These are phyloP conservation scores for Solanum lycopersicoides DNA, from an alignment of 257 asterid genomes.

Conservation along the genomic window DNA sequence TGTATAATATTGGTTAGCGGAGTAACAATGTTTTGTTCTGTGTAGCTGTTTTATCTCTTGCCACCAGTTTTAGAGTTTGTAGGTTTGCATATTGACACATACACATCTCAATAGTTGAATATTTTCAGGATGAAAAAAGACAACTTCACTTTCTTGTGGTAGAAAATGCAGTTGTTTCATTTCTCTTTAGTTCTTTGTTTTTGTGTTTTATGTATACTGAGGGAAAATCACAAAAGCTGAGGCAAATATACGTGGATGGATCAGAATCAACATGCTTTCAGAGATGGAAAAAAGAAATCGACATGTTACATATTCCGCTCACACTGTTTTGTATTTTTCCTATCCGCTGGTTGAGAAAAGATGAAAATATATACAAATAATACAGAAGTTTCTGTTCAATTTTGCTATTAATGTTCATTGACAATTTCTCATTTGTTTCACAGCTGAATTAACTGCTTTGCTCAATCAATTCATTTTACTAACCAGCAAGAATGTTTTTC, in stretches of 20 bases:
- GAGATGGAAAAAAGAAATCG: neutral
- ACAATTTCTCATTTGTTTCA: neutral
- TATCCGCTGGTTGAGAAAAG: neutral
- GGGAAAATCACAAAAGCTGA: neutral
- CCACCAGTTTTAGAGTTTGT: neutral
- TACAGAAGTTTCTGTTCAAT: neutral
- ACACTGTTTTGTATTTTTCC: neutral
- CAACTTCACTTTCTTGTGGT: neutral
- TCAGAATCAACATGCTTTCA: neutral
- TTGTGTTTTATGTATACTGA: neutral
- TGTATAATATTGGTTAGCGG: neutral
- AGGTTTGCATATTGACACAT: neutral
- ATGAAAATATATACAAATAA: neutral
- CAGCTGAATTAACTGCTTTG: neutral
- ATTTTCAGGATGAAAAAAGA: neutral
- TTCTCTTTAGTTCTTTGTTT: neutral
- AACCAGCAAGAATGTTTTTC: neutral
- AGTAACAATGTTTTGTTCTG: neutral
- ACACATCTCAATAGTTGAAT: neutral
- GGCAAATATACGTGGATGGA: neutral
- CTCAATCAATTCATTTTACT: neutral
- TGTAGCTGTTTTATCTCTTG: neutral
- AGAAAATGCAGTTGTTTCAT: neutral
- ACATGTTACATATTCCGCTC: neutral
- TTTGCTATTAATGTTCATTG: neutral